Evolutionary conservation across 2,329 filamentous ascomycete species (phyloP).

Genomic region (Metarhizium robertsii): DNA sequence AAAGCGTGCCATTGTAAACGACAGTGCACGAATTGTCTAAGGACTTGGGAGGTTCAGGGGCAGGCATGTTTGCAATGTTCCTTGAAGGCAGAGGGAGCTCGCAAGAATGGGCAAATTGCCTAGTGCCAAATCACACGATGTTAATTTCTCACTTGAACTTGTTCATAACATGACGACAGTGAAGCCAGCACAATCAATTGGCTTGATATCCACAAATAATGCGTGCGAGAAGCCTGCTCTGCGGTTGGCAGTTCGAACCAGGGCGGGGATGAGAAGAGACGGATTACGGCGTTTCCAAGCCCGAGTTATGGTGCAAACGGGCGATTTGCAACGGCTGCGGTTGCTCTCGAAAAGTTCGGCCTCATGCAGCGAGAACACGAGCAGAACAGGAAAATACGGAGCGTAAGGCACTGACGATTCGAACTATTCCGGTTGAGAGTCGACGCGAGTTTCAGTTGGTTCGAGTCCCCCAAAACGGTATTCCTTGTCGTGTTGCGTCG

Average conservation of each 20-base stretch:
- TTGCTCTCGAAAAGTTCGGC: neutral
- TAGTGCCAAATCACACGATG: neutral
- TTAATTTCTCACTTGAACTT: neutral
- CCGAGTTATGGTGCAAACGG: neutral
- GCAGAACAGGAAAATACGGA: neutral
- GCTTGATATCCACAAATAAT: neutral
- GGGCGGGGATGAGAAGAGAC: neutral
- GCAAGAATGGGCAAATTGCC: neutral
- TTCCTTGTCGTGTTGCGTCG: neutral
- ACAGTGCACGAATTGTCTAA: constrained; percentile 74
- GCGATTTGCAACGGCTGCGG: no score
- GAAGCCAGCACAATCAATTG: neutral
- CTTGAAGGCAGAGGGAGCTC: neutral
- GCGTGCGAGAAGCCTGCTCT: neutral
- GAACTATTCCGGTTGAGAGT: neutral
- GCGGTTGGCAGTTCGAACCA: neutral
- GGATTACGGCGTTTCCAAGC: neutral
- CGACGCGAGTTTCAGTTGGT: neutral
- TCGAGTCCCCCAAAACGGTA: neutral
- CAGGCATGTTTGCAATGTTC: constrained; percentile 47
- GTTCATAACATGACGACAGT: constrained; percentile 6
- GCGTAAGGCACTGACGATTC: neutral
- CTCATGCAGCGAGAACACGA: neutral
- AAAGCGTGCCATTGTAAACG: constrained; percentile 73
- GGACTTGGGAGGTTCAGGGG: constrained; percentile 59